A percentile compares a stretch with the other conserved stretches of the same genome.
Evolutionary conservation across 768 basidiomycete genomes (phyloP).

Genomic region (Mycena rosella): DNA sequence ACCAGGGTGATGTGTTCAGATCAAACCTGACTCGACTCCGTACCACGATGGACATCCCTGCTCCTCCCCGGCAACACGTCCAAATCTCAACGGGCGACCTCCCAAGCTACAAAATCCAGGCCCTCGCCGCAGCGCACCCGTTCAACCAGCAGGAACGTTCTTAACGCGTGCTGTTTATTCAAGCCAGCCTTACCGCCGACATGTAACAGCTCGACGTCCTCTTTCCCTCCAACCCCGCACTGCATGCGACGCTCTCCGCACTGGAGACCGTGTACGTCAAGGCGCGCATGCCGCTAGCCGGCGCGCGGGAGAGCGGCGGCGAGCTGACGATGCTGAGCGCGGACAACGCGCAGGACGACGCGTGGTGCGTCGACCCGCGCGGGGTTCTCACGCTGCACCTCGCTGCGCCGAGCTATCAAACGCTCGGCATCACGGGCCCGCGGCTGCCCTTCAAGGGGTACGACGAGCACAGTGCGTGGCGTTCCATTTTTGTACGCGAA

Average conservation of each 20-base stretch:
- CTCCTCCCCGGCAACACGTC: no score
- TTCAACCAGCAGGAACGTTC: slow-evolving; percentile 60
- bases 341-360: slow-evolving; percentile 57
- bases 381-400: slow-evolving; percentile 70
- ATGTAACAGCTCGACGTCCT: slow-evolving; percentile 79
- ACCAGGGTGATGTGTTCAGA: no score
- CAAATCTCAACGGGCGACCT: no score
- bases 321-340: slow-evolving; percentile 54
- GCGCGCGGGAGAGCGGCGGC: slow-evolving; percentile 37
- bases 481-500: background rate
- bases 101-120: slow-evolving; percentile 40
- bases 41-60: no score
- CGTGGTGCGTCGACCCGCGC: slow-evolving; percentile 78
- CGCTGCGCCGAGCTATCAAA: slow-evolving; percentile 69
- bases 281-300: slow-evolving; percentile 54
- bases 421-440: slow-evolving; percentile 69
- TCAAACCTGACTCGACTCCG: no score
- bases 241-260: slow-evolving; percentile 54
- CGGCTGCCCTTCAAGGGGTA: slow-evolving; percentile 54
- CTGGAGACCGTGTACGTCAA: slow-evolving; percentile 61
- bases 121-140: slow-evolving; percentile 50
- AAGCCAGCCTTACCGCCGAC: slow-evolving; percentile 4
- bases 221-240: slow-evolving; percentile 59
- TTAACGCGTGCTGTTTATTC: background rate
- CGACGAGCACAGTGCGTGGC: background rate